These are phyloP conservation scores for Tilletia caries DNA, from an alignment of 1,284 basidiomycete genomes.

Conservation along the genomic window DNA sequence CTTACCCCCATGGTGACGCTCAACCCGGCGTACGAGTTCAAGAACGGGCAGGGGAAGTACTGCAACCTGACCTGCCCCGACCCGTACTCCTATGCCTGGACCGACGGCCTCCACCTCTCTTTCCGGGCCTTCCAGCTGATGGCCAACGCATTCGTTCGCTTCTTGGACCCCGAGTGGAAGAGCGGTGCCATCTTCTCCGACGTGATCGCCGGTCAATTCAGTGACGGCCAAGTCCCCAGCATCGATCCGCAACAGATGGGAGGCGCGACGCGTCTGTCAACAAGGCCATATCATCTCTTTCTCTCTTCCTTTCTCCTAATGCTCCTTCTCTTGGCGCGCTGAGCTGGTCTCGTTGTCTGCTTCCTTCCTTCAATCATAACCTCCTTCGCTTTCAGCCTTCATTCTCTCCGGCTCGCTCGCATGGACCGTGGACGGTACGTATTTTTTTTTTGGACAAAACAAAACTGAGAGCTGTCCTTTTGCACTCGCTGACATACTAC, in stretches of 20 bases:
- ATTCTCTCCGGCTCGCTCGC: constrained; percentile 41
- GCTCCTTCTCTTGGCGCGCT: too few species aligned
- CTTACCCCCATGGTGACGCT: not conserved
- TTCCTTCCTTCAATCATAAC: too few species aligned
- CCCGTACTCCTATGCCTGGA: not conserved
- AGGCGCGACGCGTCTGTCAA: too few species aligned
- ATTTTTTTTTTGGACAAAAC: not conserved
- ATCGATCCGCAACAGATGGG: too few species aligned
- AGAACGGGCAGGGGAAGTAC: not conserved
- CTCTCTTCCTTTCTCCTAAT: too few species aligned
- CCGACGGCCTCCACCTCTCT: not conserved
- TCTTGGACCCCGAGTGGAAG: not conserved
- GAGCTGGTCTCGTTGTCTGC: too few species aligned
- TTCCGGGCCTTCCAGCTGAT: not conserved
- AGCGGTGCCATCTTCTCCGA: not conserved
- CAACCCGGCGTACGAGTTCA: constrained; percentile 3
- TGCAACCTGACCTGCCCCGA: not conserved
- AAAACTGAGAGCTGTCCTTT: too few species aligned
- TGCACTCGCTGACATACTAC: not conserved
- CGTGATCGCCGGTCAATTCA: too few species aligned
- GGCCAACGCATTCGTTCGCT: constrained; percentile 2
- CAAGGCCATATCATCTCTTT: too few species aligned
- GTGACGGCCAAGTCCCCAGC: too few species aligned
- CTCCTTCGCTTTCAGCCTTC: too few species aligned
- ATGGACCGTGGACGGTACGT: not conserved